Conservation (phyloP, 257 asterid species). For the Thymus mandschuricus region DNA sequence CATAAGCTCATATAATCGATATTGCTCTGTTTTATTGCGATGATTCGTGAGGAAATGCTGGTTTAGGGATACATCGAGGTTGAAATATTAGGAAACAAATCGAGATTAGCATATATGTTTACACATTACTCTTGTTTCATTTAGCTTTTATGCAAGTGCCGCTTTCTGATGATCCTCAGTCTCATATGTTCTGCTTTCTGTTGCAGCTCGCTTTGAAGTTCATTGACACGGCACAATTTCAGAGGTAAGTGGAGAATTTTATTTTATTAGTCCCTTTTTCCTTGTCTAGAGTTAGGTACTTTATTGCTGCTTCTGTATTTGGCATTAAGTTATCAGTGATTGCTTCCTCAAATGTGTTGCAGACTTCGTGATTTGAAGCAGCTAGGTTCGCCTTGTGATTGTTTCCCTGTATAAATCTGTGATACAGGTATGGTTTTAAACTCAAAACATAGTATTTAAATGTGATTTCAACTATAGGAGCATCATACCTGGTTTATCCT, state of each 20-base stretch:
- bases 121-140: not conserved
- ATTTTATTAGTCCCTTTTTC: constrained; percentile 10
- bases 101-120: not conserved
- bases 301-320: constrained; percentile 16
- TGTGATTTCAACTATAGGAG: constrained; percentile 48
- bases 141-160: constrained; percentile 1
- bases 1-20: constrained; percentile 1
- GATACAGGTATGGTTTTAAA: constrained; percentile 12
- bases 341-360: constrained; percentile 38
- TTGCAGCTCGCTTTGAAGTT: constrained; percentile 86
- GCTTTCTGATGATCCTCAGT: constrained; percentile 24
- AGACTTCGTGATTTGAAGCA: constrained; percentile 98
- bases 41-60: not conserved
- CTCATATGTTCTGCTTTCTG: not conserved
- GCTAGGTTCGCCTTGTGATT: constrained; percentile 66
- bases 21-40: constrained; percentile 14
- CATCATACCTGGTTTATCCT: constrained; percentile 79
- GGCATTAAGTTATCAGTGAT: constrained; percentile 14
- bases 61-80: not conserved
- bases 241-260: constrained; percentile 53
- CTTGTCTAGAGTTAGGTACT: constrained; percentile 1
- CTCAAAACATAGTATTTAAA: constrained; percentile 13
- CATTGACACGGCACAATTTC: constrained; percentile 88
- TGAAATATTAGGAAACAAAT: not conserved
- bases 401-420: constrained; percentile 18